Evolutionary conservation across 2,329 filamentous ascomycete genomes (phyloP), one percentile per base, ranked within the genome.

Genomic region (Tolypocladium inflatum): DNA sequence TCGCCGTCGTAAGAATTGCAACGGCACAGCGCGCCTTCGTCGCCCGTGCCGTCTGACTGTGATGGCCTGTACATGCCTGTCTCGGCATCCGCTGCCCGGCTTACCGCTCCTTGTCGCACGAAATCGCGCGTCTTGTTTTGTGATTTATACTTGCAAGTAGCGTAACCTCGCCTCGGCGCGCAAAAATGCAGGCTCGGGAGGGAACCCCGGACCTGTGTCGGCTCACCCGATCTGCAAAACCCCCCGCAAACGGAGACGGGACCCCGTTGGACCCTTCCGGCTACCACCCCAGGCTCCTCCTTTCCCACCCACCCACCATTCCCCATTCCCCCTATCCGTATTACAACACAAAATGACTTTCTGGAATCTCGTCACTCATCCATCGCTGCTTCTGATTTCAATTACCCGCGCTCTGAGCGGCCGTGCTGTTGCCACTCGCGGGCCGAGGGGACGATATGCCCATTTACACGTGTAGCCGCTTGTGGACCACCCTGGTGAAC

Each of bases 31-130:
- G 11, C 48, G 45, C 26, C 17, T 6, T 48, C 23, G 23, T 10
- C 45, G 45, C 17, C 17, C 19, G 6, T 21, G 2, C 19, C 48
- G 48, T 13, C 30, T n/a, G 30, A 21, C 19, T 37, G 30, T 33
- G 19, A 11, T 11, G 15, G 13, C 45, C 10, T 21, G 48, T 68
- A 33, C 30, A 11, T 10, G 42, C 11, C 61, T 64, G 62, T 61
- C 63, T 56, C 55, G 30, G 39, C 50, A 43, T 19, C 10, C 4
- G 45, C 33, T n/a, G 42, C 35, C 35, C 45, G 35, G 10, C 37
- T 48, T 45, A 56, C 43, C 43, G 55, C 42, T 39, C 35, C 42
- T 19, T n/a, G 21, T 39, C 38, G n/a, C 23, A 6, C 9, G n/a
- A 19, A 35, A 17, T 42, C 37, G 13, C 50, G 50, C 30, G 21